Evolutionary conservation across 805 yeast species (phyloP).

Genomic region (Suhomyces emberorum): DNA sequence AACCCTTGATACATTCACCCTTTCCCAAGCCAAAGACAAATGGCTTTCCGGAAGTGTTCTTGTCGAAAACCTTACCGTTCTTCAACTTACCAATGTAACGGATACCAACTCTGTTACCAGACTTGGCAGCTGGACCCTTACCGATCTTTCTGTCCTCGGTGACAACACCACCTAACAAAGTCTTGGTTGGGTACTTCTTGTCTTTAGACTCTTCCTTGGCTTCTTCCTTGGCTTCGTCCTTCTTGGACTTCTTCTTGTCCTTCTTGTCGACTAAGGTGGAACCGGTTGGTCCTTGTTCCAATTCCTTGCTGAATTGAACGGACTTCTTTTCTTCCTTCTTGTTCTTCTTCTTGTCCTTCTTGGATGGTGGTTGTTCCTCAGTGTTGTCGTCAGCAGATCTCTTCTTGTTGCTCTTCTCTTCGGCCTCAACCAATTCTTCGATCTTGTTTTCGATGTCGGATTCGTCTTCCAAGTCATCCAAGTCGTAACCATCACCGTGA

Average conservation of each 20-base stretch:
- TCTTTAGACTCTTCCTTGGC: constrained; percentile 17
- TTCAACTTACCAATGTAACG: constrained; percentile 97
- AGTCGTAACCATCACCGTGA: constrained; percentile 51
- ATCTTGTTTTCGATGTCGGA: constrained; percentile 71
- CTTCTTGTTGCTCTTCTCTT: constrained; percentile 39
- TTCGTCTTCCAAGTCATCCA: constrained; percentile 63
- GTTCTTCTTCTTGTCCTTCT: constrained; percentile 28
- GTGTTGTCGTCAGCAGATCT: constrained; percentile 24
- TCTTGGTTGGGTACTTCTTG: constrained; percentile 67
- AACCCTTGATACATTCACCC: constrained; percentile 98
- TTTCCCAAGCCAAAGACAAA: constrained; percentile 86
- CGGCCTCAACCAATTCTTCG: constrained; percentile 69
- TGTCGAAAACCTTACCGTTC: constrained; percentile 95
- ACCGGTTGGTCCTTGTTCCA: constrained; percentile 92
- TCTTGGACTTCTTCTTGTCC: constrained; percentile 17
- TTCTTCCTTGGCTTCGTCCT: constrained; percentile 17
- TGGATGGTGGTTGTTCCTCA: constrained; percentile 21
- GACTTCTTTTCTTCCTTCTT: constrained; percentile 51
- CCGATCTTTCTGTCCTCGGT: constrained; percentile 92
- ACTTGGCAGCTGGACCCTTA: constrained; percentile 82
- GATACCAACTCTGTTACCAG: constrained; percentile 88
- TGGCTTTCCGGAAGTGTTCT: constrained; percentile 96
- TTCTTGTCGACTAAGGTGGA: constrained; percentile 29
- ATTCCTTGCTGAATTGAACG: constrained; percentile 84
- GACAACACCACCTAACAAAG: constrained; percentile 87